Evolutionary conservation across 2,329 filamentous ascomycete species (phyloP).

Genomic region (Botrytis tulipae): DNA sequence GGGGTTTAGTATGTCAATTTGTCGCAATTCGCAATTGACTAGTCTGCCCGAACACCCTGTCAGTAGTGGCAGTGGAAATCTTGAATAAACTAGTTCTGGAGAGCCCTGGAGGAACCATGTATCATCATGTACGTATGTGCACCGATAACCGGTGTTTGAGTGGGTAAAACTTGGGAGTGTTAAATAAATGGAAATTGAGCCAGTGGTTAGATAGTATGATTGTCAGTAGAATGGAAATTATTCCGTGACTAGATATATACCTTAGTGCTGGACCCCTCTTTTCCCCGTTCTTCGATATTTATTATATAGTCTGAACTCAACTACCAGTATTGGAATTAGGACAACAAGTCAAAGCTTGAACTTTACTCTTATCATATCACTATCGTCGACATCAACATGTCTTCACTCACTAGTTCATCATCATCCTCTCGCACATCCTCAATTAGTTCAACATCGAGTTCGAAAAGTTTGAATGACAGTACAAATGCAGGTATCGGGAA

Average conservation of each 20-base stretch:
- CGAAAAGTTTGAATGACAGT: slow-evolving; percentile 25
- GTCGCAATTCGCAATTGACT: slow-evolving; percentile 4
- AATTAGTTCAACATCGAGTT: slow-evolving; percentile 30
- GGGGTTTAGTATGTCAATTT: not conserved
- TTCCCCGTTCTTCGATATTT: slow-evolving; percentile 18
- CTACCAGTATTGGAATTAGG: not conserved
- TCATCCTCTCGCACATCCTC: slow-evolving; percentile 34
- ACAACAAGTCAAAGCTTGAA: slow-evolving; percentile 18
- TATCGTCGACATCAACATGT: slow-evolving; percentile 24
- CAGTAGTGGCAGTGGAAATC: not conserved
- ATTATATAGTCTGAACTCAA: slow-evolving; percentile 20
- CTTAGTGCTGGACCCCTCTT: slow-evolving; percentile 21
- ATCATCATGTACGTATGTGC: slow-evolving; percentile 19
- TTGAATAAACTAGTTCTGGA: slow-evolving; percentile 5
- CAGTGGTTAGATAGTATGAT: slow-evolving; percentile 12
- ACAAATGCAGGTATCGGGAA: slow-evolving; percentile 25
- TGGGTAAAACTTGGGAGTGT: slow-evolving; percentile 8
- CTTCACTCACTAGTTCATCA: slow-evolving; percentile 31
- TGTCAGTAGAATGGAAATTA: slow-evolving; percentile 13
- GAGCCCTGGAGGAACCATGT: slow-evolving; percentile 17
- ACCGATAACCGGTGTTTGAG: slow-evolving; percentile 20
- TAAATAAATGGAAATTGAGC: slow-evolving; percentile 14
- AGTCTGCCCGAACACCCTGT: not conserved
- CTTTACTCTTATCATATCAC: slow-evolving; percentile 12
- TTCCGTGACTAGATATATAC: slow-evolving; percentile 20